Evolutionary conservation across 176 grass and related monocot species (phyloP).

Genomic region (Dendrocalamus sinicus): DNA sequence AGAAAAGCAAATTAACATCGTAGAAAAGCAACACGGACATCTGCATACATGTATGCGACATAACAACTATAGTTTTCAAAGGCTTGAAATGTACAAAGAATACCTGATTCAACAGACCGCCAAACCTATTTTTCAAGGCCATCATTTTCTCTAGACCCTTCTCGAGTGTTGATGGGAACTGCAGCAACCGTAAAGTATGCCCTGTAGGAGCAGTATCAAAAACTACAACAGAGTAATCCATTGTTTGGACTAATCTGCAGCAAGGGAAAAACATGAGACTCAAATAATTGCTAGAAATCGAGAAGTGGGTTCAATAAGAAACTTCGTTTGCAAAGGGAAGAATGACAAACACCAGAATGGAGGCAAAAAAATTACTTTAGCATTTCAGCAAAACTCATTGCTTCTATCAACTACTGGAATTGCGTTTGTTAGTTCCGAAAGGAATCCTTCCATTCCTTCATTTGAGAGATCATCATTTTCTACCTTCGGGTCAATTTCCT

Average conservation of each 20-base stretch:
- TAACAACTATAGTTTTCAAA: not conserved
- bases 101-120: constrained; percentile 90
- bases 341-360: constrained; percentile 24
- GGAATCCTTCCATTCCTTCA: constrained; percentile 90
- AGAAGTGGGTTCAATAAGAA: constrained; percentile 12
- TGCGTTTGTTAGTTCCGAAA: constrained; percentile 94
- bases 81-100: constrained; percentile 36
- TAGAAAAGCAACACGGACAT: not conserved
- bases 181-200: constrained; percentile 88
- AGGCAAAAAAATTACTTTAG: constrained; percentile 66
- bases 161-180: constrained; percentile 95
- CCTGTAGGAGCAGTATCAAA: constrained; percentile 98
- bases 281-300: not conserved
- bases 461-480: constrained; percentile 84
- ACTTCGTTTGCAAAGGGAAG: constrained; percentile 9
- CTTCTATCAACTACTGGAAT: constrained; percentile 99
- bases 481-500: constrained; percentile 93
- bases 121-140: constrained; percentile 92
- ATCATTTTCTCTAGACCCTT: constrained; percentile 97
- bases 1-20: not conserved
- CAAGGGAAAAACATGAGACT: not conserved
- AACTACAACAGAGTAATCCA: constrained; percentile 99
- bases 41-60: not conserved
- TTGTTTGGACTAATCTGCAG: constrained; percentile 96
- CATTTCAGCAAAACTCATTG: constrained; percentile 99